These are phyloP conservation scores for Parasarocladium wereldwijsianum DNA, from an alignment of 2,329 filamentous ascomycete genomes.

Conservation along the genomic window DNA sequence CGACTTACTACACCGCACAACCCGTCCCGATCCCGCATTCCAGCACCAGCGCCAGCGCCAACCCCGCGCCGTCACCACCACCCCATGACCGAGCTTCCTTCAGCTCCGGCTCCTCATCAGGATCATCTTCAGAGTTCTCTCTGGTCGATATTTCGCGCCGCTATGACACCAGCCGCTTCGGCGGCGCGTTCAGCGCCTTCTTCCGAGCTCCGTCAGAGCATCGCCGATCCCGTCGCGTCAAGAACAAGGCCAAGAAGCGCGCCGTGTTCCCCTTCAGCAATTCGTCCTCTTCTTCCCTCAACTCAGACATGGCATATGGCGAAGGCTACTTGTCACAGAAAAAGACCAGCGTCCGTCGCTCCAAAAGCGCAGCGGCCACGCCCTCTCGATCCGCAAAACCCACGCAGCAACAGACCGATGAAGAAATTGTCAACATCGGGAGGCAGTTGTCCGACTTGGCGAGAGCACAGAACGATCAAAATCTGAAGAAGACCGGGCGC, in stretches of 20 bases:
- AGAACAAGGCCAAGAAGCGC: conserved; percentile 30
- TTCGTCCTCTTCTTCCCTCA: conserved; percentile 52
- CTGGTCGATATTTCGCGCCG: conserved; percentile 51
- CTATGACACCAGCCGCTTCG: conserved; percentile 28
- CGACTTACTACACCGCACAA: conserved; percentile 8
- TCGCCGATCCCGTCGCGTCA: conserved; percentile 22
- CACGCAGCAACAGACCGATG: conserved; percentile 10
- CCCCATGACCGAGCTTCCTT: conserved; percentile 16
- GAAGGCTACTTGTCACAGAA: conserved; percentile 36
- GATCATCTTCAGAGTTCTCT: conserved; percentile 37
- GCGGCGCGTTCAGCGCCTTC: conserved; percentile 46
- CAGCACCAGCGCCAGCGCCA: conserved; percentile 5
- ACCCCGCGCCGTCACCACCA: conserved; percentile 6
- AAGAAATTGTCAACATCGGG: conserved; percentile 42
- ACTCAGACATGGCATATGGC: conserved; percentile 55
- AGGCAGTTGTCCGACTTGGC: conserved; percentile 38
- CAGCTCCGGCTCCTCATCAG: conserved; percentile 21
- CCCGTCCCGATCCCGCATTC: conserved; percentile 6
- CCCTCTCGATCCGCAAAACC: neutral
- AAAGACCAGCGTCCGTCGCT: conserved; percentile 9
- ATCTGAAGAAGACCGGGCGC: conserved; percentile 25
- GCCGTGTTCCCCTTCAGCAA: conserved; percentile 45
- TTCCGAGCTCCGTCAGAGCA: conserved; percentile 47
- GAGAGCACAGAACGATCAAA: conserved; percentile 33
- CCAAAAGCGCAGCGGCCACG: conserved; percentile 1